Evolutionary conservation across 1,284 basidiomycete species (phyloP), one percentile per base, ranked within the genome.

Genomic region (Ustilago trichophora): DNA sequence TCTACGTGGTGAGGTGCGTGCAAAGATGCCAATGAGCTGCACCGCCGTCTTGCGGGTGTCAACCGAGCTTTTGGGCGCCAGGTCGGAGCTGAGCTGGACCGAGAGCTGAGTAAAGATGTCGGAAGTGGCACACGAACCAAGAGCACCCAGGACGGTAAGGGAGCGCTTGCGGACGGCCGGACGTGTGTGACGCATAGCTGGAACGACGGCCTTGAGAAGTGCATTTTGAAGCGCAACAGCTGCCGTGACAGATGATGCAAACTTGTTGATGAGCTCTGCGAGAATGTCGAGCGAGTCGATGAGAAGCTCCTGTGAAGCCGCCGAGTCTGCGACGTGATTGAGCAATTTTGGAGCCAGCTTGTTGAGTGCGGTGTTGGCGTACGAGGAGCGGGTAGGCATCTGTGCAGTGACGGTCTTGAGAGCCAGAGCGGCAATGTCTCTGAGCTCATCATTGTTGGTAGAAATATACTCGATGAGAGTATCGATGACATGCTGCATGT

Each of bases 321-420:
- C 57, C 10, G 42, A 36, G 47, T 66, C 55, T 32, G 45, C 53
- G 12, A 79, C 87, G 90, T 69, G 88, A 84, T 83, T 85, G 12
- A 94, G 86, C 10, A 96, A 85, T 78, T 90, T 91, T n/a, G 91
- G 91, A 0, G 90, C 88, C 40, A 97, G 85, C 82, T 90, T 92
- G 41, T 88, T 88, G 74, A 91, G 91, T n/a, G 90, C 89, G 32
- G 88, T 89, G 1, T 85, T 85, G 2, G 91, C 90, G 48, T 93
- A 87, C 69, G 87, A 88, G 44, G 90, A 89, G 50, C 91, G 89
- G 8, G 87, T 85, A 3, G 92, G 90, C 51, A 98, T 85, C 82
- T 96, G 92, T 15, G 90, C 86, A 0, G 93, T 92, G 73, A 98
- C 93, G 1, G 92, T 95, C 84, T 97, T 98, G 69, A 98, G 85